Conservation (phyloP, 2,329 filamentous ascomycete genomes). For the Aureobasidium sp. region DNA sequence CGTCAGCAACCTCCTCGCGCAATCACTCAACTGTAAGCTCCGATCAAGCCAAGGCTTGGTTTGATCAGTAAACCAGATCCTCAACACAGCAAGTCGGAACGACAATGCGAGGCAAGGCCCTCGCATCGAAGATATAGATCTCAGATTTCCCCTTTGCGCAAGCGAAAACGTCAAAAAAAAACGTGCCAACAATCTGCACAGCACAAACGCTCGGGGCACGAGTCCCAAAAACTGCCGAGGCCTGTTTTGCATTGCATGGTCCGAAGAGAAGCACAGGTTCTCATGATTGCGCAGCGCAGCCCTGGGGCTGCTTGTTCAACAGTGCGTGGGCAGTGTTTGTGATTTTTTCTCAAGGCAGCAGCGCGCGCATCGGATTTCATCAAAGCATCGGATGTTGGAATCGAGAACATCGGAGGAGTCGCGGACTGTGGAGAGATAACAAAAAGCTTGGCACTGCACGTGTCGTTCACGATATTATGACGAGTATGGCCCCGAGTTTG, state of each 20-base stretch:
- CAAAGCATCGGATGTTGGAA: not conserved
- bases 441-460: constrained; percentile 2
- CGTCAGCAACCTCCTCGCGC: not conserved
- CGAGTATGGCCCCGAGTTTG: not conserved
- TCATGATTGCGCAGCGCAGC: too few species aligned
- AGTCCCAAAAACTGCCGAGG: not conserved
- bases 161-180: too few species aligned
- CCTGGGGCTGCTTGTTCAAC: not conserved
- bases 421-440: not conserved
- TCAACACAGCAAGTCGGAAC: not conserved
- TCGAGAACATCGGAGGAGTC: not conserved
- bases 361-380: not conserved
- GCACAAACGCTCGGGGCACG: not conserved
- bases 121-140: not conserved
- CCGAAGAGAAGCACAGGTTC: too few species aligned
- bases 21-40: too few species aligned
- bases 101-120: not conserved
- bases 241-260: not conserved
- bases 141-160: not conserved
- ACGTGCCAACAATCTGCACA: too few species aligned
- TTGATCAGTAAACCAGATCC: too few species aligned
- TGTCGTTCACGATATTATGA: not conserved
- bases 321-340: not conserved
- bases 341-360: not conserved
- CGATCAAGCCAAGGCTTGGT: too few species aligned